phyloP scores from a whole-genome alignment of 306 rosid genomes.

The Pterocarpus santalinus region DNA sequence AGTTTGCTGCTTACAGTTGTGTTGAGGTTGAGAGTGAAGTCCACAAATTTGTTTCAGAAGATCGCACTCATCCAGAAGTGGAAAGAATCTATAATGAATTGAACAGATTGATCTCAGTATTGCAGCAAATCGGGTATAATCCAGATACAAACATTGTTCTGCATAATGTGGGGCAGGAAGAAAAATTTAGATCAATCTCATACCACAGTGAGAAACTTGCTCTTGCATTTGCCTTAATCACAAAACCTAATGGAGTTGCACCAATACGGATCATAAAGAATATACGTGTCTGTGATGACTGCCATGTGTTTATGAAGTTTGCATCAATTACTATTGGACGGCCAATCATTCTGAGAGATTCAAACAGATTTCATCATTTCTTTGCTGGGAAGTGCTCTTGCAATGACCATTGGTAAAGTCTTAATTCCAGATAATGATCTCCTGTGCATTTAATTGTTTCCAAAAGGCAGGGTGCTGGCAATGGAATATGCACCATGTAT shows the following conservation, averaged over 20 bases:
- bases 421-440: conserved; percentile 29
- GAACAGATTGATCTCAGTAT: conserved; percentile 42
- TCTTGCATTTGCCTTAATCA: conserved; percentile 57
- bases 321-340: conserved; percentile 48
- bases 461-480: conserved; percentile 17
- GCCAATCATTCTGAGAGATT: conserved; percentile 60
- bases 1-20: conserved; percentile 64
- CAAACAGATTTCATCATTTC: conserved; percentile 64
- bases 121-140: conserved; percentile 57
- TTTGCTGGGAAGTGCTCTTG: conserved; percentile 59
- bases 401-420: conserved; percentile 60
- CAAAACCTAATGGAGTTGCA: conserved; percentile 50
- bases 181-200: conserved; percentile 60
- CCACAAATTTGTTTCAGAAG: conserved; percentile 61
- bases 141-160: conserved; percentile 57
- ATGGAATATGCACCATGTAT: conserved; percentile 12
- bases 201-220: conserved; percentile 69
- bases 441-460: conserved; percentile 26
- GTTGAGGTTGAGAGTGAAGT: conserved; percentile 56
- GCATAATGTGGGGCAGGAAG: conserved; percentile 63
- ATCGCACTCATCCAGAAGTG: conserved; percentile 51
- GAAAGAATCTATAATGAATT: conserved; percentile 50
- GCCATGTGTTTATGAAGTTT: conserved; percentile 62
- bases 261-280: conserved; percentile 65
- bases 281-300: conserved; percentile 61